Evolutionary conservation across 345 rosid genomes (phyloP).

Genomic region (Linum usitatissimum): DNA sequence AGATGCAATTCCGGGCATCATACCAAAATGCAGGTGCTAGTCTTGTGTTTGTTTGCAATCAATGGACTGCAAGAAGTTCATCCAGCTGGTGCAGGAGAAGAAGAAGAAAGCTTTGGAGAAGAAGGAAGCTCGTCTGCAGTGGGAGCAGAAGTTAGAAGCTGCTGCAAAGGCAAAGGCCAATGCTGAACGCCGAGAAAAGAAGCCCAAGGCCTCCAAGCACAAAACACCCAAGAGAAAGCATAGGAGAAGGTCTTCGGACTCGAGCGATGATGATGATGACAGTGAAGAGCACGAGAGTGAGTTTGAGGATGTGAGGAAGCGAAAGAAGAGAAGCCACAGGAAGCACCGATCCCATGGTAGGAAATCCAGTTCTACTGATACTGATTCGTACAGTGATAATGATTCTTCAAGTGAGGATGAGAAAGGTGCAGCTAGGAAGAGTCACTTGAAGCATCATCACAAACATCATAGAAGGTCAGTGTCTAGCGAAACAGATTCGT

Average conservation of each 20-base stretch:
- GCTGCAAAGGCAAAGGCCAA: conserved; percentile 73
- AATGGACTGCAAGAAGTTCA: conserved; percentile 97
- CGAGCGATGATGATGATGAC: conserved; percentile 30
- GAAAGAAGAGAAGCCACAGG: conserved; percentile 34
- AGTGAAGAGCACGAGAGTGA: conserved; percentile 33
- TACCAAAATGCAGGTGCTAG: conserved; percentile 84
- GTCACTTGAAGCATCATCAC: conserved; percentile 5
- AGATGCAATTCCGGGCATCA: conserved; percentile 82
- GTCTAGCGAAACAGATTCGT: conserved; percentile 22
- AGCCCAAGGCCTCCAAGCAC: conserved; percentile 42
- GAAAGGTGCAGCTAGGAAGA: conserved; percentile 20
- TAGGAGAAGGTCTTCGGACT: conserved; percentile 32
- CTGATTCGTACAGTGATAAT: conserved; percentile 24
- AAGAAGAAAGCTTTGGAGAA: conserved; percentile 67
- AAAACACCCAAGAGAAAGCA: conserved; percentile 39
- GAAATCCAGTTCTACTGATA: conserved; percentile 24
- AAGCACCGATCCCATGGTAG: conserved; percentile 33
- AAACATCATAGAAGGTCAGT: conserved; percentile 18
- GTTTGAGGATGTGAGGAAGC: conserved; percentile 39
- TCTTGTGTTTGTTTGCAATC: conserved; percentile 32
- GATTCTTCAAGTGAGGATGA: conserved; percentile 19
- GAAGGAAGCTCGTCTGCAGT: conserved; percentile 78
- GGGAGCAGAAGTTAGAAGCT: conserved; percentile 97
- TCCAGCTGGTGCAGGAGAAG: conserved; percentile 92
- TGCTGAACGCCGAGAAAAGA: conserved; percentile 50